Evolutionary conservation across 495 filamentous ascomycete genomes (phyloP), one percentile per base, ranked within the genome.

Genomic region (Penicillium longicatenatum): DNA sequence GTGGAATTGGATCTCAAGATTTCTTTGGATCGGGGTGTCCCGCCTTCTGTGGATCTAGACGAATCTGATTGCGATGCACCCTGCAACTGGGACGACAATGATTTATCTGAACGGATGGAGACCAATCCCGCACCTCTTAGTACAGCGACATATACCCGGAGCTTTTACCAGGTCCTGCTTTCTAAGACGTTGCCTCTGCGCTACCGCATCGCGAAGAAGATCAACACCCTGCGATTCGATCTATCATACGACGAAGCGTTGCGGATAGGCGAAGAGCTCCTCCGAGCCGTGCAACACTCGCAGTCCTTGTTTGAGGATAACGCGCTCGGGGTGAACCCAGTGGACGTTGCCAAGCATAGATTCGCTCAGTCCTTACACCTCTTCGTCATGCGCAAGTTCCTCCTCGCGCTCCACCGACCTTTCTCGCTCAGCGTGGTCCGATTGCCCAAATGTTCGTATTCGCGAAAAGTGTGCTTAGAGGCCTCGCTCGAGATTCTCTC

Each of bases 1-100:
- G 61, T 88, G 17, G 86, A 89, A 54, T 60, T 88, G 26, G 70
- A 71, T 50, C 59, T 85, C 3, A 85, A 87, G 60, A 75, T 85
- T 0, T 79, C 81, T 1, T 57, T 87, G 2, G 82, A 84, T 45
- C 76, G 80, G 0, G 85, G 76, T 0, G 80, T 83, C 66, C 73
- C 78, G 1, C 82, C 84, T 0, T 71, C 74, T 6, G 72, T 82
- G 24, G 70, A 75, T 19, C 57, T 76, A 10, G 70, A 76, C 14
- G 74, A 79, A 54, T 79, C 74, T 46, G 72, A 78, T 44, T 86
- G 82, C 12, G 71, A 75, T 50, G 61, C 76, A 1, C 86, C 86
- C 0, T 73, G 75, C 8, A 87, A 87, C 37, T 69, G 75, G 60
- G 75, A 86, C 59, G 86, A 89, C 55, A 63, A 73, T 8, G 79